Conservation (phyloP, 2,329 filamentous ascomycete species). For the Dactylellina sp. region DNA sequence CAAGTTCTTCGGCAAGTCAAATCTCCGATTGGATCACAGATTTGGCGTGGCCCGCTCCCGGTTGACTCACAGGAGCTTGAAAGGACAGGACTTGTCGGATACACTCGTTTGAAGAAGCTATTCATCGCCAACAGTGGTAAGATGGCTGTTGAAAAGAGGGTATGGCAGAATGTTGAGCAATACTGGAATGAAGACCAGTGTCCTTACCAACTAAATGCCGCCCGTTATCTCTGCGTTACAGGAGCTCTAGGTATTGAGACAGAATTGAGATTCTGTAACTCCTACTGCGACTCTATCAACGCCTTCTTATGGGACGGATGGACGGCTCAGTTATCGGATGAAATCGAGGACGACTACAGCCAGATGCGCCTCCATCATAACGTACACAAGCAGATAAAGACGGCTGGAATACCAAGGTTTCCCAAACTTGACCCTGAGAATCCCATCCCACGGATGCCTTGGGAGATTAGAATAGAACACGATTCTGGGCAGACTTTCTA, state of each 20-base stretch:
- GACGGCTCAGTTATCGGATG: conserved; percentile 15
- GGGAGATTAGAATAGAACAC: conserved; percentile 41
- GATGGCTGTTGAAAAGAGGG: conserved; percentile 31
- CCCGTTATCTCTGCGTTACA: conserved; percentile 44
- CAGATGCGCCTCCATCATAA: conserved; percentile 41
- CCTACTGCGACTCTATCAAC: conserved; percentile 47
- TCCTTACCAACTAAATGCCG: conserved; percentile 43
- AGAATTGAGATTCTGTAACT: conserved; percentile 45
- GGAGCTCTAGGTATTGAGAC: conserved; percentile 50
- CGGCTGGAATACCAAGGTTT: not conserved
- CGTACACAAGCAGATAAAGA: conserved; percentile 35
- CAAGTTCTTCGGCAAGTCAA: conserved; percentile 33
- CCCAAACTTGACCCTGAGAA: conserved; percentile 32
- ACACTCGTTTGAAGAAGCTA: conserved; percentile 43
- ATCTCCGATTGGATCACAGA: conserved; percentile 44
- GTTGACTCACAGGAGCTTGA: conserved; percentile 28
- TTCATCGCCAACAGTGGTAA: conserved; percentile 51
- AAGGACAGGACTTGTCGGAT: conserved; percentile 38
- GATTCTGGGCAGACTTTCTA: conserved; percentile 38
- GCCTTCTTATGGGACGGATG: conserved; percentile 51
- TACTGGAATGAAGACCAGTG: conserved; percentile 19
- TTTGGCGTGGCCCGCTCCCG: conserved; percentile 38
- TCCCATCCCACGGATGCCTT: conserved; percentile 50
- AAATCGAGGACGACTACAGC: conserved; percentile 20
- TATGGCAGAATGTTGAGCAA: conserved; percentile 32